These are phyloP conservation scores for Globisporangium sylvaticum DNA, from an alignment of 352 stramenopile species.

Conservation along the genomic window DNA sequence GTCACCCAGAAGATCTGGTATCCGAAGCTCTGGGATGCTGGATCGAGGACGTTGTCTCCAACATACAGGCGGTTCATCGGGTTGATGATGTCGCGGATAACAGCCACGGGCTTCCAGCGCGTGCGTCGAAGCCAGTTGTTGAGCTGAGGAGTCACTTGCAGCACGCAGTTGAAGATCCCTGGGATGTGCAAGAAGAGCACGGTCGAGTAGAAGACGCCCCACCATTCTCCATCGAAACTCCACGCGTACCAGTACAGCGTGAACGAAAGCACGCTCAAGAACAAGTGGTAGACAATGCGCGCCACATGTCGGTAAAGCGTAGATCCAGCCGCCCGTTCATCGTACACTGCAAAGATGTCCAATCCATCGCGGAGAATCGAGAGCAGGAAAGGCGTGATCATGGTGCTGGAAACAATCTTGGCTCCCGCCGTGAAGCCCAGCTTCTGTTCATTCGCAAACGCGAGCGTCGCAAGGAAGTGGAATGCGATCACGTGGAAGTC, in stretches of 20 bases:
- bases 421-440: constrained; percentile 82
- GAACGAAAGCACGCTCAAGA: constrained; percentile 51
- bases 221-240: constrained; percentile 56
- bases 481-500: constrained; percentile 98
- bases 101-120: constrained; percentile 53
- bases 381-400: constrained; percentile 90
- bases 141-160: constrained; percentile 73
- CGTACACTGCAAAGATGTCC: constrained; percentile 88
- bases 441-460: constrained; percentile 91
- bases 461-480: constrained; percentile 91
- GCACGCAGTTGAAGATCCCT: constrained; percentile 61
- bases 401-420: constrained; percentile 88
- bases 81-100: constrained; percentile 85
- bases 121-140: constrained; percentile 83
- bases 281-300: constrained; percentile 76
- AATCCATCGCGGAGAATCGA: constrained; percentile 89
- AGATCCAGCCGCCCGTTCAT: constrained; percentile 39
- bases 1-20: constrained; percentile 96
- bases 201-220: constrained; percentile 56
- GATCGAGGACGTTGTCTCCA: constrained; percentile 95
- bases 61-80: constrained; percentile 96
- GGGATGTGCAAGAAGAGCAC: constrained; percentile 61
- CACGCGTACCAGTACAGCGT: constrained; percentile 83
- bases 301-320: constrained; percentile 84
- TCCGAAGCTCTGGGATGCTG: constrained; percentile 78